phyloP scores from a whole-genome alignment of 352 stramenopile species.

The Phytophthora fragariaefolia region DNA sequence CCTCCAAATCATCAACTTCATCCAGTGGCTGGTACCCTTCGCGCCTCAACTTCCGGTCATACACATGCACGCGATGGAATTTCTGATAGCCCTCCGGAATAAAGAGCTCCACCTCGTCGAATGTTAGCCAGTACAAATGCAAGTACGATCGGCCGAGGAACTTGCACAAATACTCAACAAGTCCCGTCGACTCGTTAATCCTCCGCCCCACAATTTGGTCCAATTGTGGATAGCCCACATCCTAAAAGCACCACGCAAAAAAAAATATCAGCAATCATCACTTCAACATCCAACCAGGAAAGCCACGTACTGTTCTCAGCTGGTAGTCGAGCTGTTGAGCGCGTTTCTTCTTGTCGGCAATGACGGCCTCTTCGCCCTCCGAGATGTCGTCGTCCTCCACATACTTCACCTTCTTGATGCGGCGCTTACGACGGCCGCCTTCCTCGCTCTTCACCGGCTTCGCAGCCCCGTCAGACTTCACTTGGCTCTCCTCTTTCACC shows the following conservation, averaged over 20 bases:
- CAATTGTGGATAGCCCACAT: slow-evolving; percentile 70
- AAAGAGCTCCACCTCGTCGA: slow-evolving; percentile 87
- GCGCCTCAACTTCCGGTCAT: slow-evolving; percentile 81
- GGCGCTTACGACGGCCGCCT: slow-evolving; percentile 46
- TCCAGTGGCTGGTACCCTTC: slow-evolving; percentile 88
- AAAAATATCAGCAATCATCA: slow-evolving; percentile 9
- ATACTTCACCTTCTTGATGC: slow-evolving; percentile 78
- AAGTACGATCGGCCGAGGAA: slow-evolving; percentile 89
- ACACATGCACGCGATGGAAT: slow-evolving; percentile 83
- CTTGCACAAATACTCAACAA: slow-evolving; percentile 89
- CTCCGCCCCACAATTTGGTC: slow-evolving; percentile 87
- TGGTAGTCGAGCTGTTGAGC: slow-evolving; percentile 86
- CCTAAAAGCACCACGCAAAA: slow-evolving; percentile 38
- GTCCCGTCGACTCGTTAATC: slow-evolving; percentile 73
- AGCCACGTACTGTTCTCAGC: slow-evolving; percentile 45
- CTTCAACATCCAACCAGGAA: background rate
- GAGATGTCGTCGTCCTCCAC: slow-evolving; percentile 75
- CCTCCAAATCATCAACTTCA: slow-evolving; percentile 88
- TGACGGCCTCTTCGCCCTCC: slow-evolving; percentile 63
- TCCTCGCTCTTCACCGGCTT: slow-evolving; percentile 17
- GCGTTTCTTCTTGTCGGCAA: slow-evolving; percentile 69
- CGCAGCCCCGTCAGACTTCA: background rate
- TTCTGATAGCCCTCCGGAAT: slow-evolving; percentile 88
- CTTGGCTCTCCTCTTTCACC: slow-evolving; percentile 6
- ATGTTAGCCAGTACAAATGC: slow-evolving; percentile 90